Base-by-base conservation (phyloP, 139 green algal species). In the Picochlorum sp. region DNA sequence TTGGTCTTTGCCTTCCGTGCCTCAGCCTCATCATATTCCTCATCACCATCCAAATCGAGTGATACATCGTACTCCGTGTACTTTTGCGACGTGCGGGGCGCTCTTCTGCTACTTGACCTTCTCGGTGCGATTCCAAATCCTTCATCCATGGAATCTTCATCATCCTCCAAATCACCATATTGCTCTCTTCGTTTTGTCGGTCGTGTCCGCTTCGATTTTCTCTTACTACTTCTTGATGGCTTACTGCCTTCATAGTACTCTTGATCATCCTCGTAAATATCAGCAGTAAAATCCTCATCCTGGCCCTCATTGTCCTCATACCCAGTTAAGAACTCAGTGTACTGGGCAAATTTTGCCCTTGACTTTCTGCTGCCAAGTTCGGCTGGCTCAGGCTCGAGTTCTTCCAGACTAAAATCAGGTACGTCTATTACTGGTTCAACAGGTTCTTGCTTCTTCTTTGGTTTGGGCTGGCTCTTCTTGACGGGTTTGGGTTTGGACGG, bases 1-100 rank as follows among this genome's bases (percentile, higher is more conserved):
- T 28, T 55, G 4, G 47, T 23, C 47, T 71, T 52, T 28, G 56
- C 51, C 6, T 71, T 52, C 18, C 57, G 34, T 38, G 54, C 62
- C 56, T 37, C 38, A 57, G 10, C 55, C 55, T 71, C 65, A 34
- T 74, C 63, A 16, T 23, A 49, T 3, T 73, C 57, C 6, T 45
- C 49, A 10, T 74, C 34, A 11, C 34, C 34, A 41, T 41, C 34
- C 34, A 41, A 41, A 3, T 41, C 34, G 34, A 41, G 34, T 2
- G 61, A 63, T 18, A 50, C 60, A 6, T 72, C 66, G 2, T 21
- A 52, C 45, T 45, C 20, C 2, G 52, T 37, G 16, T 65, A 65
- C 61, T 62, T 62, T 41, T 41, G 34, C 34, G 34, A 41, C 7
- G 34, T 41, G 7, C 34, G 34, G 34, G 34, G 0, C 14, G 34